Base-by-base conservation (phyloP, 768 basidiomycete species). In the Albatrellus ellisii region DNA sequence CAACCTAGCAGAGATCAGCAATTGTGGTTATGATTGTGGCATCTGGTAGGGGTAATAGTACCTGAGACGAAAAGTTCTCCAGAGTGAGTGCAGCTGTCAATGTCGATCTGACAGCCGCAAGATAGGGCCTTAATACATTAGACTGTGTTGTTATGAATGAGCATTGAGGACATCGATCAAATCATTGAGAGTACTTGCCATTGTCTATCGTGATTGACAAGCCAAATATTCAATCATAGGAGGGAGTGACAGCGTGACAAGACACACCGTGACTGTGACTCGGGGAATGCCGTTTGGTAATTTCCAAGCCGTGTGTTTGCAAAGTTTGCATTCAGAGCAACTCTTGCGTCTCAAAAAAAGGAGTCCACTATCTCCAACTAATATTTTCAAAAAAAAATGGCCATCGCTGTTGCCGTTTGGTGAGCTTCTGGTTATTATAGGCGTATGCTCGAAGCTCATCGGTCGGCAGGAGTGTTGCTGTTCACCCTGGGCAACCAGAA, bases 61-160 rank as follows among this genome's bases (percentile, higher is more conserved):
- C 87, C 73, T 99, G 94, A 9, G 94, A 98, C 37, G 90, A 77
- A 68, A 99, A 99, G 73, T 92, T 89, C 68, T 99, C 90, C 47
- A 99, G 70, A 1, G 92, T 97, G 51, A 99, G 68, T 2, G 95
- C 92, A 24, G 95, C 94, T n/a, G 94, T 98, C 38, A 99, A 70
- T 18, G 95, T 95, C 5, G 89, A 89, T 50, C 95, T 73, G 43
- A 99, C 95, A 15, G 91, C 91, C 18, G 88, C 84, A 41, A 99
- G 81, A 63, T 99, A 98, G 3, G 94, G 92, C 56, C 94, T 74
- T 35, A 98, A 70, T 5, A 87, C 84, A 68, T 97, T 95, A 1
- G 94, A 94, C 94, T 98, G 52, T 43, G 5, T 22, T 24, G 44
- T 28, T 20, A 41, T 28, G 44, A 34, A 34, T 28, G 41, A 21